phyloP scores from a whole-genome alignment of 331 rosid species.

The Ulmus americana region DNA sequence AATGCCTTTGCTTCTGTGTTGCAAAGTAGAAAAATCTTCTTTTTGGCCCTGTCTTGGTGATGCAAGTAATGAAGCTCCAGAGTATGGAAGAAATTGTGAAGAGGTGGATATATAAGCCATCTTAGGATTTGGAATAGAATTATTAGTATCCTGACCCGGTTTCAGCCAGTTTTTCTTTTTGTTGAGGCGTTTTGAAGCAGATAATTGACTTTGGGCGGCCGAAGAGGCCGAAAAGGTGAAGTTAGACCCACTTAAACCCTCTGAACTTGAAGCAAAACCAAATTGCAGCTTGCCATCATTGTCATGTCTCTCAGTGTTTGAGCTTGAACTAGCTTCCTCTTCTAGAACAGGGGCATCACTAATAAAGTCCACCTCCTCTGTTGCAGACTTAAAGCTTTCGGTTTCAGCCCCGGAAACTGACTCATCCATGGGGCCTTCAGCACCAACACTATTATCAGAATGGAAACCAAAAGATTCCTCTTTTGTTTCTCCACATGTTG shows the following conservation, averaged over 20 bases:
- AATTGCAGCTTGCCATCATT: slow-evolving; percentile 33
- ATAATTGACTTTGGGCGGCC: slow-evolving; percentile 46
- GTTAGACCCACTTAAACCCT: slow-evolving; percentile 38
- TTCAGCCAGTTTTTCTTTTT: slow-evolving; percentile 60
- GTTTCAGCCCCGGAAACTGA: slow-evolving; percentile 65
- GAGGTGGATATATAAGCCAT: slow-evolving; percentile 59
- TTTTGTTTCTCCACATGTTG: slow-evolving; percentile 24
- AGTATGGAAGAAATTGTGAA: slow-evolving; percentile 34
- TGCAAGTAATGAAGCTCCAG: slow-evolving; percentile 48
- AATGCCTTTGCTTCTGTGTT: slow-evolving; percentile 30
- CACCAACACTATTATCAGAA: slow-evolving; percentile 24
- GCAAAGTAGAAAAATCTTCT: slow-evolving; percentile 38
- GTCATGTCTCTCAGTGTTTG: slow-evolving; percentile 36
- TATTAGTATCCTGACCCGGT: slow-evolving; percentile 48
- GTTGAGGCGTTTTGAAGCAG: slow-evolving; percentile 47
- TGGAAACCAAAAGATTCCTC: slow-evolving; percentile 24
- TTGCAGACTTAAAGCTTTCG: slow-evolving; percentile 78
- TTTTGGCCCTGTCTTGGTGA: slow-evolving; percentile 39
- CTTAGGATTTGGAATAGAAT: slow-evolving; percentile 38
- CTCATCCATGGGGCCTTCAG: slow-evolving; percentile 40
- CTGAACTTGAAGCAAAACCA: slow-evolving; percentile 43
- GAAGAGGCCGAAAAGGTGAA: slow-evolving; percentile 79
- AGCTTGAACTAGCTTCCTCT: slow-evolving; percentile 39
- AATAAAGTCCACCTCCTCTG: slow-evolving; percentile 51
- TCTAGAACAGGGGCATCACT: slow-evolving; percentile 38